A percentile compares a stretch with the other conserved stretches of the same genome.
These are phyloP conservation scores for Epicoccum sorghinum DNA, from an alignment of 2,329 filamentous ascomycete species.

Conservation along the genomic window DNA sequence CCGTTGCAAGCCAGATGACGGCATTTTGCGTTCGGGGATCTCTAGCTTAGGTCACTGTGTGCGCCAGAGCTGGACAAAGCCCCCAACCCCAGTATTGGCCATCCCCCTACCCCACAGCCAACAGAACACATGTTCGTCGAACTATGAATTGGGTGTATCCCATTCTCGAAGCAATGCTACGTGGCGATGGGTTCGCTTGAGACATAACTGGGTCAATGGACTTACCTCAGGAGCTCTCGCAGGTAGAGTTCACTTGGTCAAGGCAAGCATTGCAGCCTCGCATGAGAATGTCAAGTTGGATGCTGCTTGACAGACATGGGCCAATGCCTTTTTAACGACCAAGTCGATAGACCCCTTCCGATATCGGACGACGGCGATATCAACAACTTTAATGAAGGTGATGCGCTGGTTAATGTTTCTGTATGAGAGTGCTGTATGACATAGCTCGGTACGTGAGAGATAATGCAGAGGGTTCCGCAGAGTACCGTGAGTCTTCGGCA, in stretches of 20 bases:
- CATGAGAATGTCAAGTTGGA: too few species aligned
- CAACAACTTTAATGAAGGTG: background rate
- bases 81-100: slow-evolving; percentile 2
- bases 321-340: too few species aligned
- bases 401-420: background rate
- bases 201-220: too few species aligned
- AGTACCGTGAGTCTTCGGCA: slow-evolving; percentile 27
- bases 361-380: slow-evolving; percentile 5
- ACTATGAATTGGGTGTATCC: too few species aligned
- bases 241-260: too few species aligned
- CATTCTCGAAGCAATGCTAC: too few species aligned
- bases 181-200: too few species aligned
- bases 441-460: too few species aligned
- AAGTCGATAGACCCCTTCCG: background rate
- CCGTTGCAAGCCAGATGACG: background rate
- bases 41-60: background rate
- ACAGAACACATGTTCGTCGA: slow-evolving; percentile 12
- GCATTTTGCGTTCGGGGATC: background rate
- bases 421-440: background rate
- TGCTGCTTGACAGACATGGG: too few species aligned
- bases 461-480: slow-evolving; percentile 6
- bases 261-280: too few species aligned
- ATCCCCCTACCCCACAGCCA: slow-evolving; percentile 5
- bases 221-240: too few species aligned
- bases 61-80: background rate